These are phyloP conservation scores for Umbellularia californica DNA, from an alignment of 164 flowering plant genomes.

Conservation along the genomic window DNA sequence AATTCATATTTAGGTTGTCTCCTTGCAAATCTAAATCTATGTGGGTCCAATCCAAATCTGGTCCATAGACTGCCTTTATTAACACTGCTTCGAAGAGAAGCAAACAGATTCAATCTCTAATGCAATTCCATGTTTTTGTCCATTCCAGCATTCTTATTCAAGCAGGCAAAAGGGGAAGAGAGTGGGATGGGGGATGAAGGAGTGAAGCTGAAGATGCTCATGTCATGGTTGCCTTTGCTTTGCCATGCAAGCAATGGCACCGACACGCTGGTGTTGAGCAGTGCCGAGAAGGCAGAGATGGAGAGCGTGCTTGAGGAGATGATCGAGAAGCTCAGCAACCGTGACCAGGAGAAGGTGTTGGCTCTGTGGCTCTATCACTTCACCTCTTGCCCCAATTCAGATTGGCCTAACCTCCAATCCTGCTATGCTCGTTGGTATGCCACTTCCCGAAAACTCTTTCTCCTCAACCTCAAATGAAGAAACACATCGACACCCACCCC, in stretches of 20 bases:
- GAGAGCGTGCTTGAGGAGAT: constrained; percentile 53
- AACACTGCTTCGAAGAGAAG: too few species aligned
- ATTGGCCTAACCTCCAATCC: constrained; percentile 79
- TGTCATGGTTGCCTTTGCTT: constrained; percentile 79
- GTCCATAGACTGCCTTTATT: too few species aligned
- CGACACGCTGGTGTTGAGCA: constrained; percentile 52
- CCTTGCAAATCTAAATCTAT: too few species aligned
- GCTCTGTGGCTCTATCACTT: constrained; percentile 79
- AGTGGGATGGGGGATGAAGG: constrained; percentile 27
- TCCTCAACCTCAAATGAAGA: background rate
- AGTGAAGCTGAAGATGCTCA: constrained; percentile 46
- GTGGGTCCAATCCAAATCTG: too few species aligned
- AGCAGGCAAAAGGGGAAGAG: constrained; percentile 35
- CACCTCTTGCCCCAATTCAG: constrained; percentile 53
- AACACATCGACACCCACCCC: background rate
- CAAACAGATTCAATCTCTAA: too few species aligned
- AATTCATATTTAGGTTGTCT: too few species aligned
- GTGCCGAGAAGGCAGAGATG: constrained; percentile 45
- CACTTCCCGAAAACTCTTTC: constrained; percentile 45
- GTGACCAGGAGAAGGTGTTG: constrained; percentile 62
- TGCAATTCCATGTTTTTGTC: too few species aligned
- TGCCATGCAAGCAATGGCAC: constrained; percentile 73
- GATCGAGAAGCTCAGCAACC: constrained; percentile 37
- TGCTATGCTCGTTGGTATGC: constrained; percentile 68
- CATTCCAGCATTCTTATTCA: constrained; percentile 57